These are phyloP conservation scores for Scutellaria baicalensis DNA, from an alignment of 257 asterid genomes.

Conservation along the genomic window DNA sequence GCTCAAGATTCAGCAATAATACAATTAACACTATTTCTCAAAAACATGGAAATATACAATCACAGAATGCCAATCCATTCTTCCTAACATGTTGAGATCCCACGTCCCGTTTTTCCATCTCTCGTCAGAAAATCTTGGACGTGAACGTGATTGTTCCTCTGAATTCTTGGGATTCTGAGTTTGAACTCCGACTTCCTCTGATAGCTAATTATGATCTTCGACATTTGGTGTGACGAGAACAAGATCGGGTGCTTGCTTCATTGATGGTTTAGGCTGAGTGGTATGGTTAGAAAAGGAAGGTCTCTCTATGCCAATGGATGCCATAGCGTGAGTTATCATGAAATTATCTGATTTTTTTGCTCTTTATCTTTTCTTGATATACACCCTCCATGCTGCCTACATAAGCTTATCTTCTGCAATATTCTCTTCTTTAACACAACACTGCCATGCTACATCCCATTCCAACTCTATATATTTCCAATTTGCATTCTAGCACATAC, in stretches of 20 bases:
- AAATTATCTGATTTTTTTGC: neutral
- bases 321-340: slow-evolving; percentile 23
- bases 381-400: slow-evolving; percentile 30
- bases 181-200: slow-evolving; percentile 13
- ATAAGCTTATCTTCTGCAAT: slow-evolving; percentile 43
- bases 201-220: slow-evolving; percentile 24
- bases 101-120: slow-evolving; percentile 72
- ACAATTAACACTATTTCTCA: neutral
- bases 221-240: slow-evolving; percentile 32
- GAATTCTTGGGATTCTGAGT: neutral
- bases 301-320: slow-evolving; percentile 35
- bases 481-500: neutral
- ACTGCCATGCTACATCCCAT: slow-evolving; percentile 20
- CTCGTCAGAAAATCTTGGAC: slow-evolving; percentile 29
- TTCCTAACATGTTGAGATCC: slow-evolving; percentile 72
- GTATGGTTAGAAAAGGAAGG: slow-evolving; percentile 34
- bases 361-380: slow-evolving; percentile 19
- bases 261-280: slow-evolving; percentile 18
- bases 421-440: slow-evolving; percentile 17
- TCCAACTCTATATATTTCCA: slow-evolving; percentile 2
- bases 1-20: neutral
- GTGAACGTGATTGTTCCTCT: slow-evolving; percentile 7
- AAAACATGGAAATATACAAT: slow-evolving; percentile 22
- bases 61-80: slow-evolving; percentile 66
- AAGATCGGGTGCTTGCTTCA: slow-evolving; percentile 17